Evolutionary conservation across 345 rosid species (phyloP).

Genomic region (Clausena lansium): DNA sequence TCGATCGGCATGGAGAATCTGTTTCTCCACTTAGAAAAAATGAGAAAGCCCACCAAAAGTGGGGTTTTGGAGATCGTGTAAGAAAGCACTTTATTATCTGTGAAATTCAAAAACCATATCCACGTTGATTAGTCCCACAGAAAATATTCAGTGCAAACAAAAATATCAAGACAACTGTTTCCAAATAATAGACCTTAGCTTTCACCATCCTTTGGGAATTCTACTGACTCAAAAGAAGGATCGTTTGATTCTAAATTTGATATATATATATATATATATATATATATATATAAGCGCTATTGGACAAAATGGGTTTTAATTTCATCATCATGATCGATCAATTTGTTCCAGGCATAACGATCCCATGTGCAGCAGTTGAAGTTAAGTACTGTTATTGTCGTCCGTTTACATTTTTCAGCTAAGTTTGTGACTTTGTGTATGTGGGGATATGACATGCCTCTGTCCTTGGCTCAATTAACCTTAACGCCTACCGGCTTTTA

Average conservation of each 20-base stretch:
- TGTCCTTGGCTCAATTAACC: neutral
- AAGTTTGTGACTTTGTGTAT: neutral
- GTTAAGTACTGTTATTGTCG: neutral
- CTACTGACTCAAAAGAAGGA: neutral
- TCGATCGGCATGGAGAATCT: neutral
- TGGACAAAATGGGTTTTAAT: neutral
- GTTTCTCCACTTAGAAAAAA: neutral
- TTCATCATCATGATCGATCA: neutral
- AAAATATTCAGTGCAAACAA: neutral
- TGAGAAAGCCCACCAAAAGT: neutral
- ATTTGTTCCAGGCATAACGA: constrained; percentile 2
- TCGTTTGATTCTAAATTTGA: neutral
- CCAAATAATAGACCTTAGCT: constrained; percentile 9
- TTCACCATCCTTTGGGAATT: constrained; percentile 1
- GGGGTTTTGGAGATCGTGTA: neutral
- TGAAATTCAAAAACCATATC: constrained; percentile 3
- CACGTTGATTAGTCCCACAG: neutral
- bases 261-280: no score
- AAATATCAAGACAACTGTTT: constrained; percentile 5
- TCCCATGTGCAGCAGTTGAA: neutral
- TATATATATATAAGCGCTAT: neutral
- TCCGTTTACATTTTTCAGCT: neutral
- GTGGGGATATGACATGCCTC: neutral
- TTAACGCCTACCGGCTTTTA: neutral
- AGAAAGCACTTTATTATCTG: constrained; percentile 5